A percentile compares a stretch with the other conserved stretches of the same genome.
These are phyloP conservation scores for Euclidium syriacum DNA, from an alignment of 345 rosid genomes.

Conservation along the genomic window DNA sequence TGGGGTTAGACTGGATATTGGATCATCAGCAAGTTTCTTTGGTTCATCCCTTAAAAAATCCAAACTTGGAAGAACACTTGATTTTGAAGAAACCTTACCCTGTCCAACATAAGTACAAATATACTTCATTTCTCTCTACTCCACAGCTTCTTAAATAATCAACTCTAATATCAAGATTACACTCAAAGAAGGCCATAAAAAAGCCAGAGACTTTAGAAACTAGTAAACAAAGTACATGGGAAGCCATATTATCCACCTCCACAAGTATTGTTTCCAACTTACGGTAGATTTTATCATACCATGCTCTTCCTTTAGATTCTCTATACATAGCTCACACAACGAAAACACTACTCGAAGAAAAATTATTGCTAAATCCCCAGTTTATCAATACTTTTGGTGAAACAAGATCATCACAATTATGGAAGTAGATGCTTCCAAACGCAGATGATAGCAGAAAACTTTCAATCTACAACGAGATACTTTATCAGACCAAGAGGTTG, in stretches of 20 bases:
- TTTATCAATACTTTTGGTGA: neutral
- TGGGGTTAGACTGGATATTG: neutral
- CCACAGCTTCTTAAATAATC: neutral
- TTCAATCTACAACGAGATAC: neutral
- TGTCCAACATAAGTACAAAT: slow-evolving; percentile 20
- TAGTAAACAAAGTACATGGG: slow-evolving; percentile 27
- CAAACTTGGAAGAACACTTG: slow-evolving; percentile 16
- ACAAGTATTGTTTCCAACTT: slow-evolving; percentile 59
- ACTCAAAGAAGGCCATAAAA: no score
- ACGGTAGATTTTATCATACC: slow-evolving; percentile 63
- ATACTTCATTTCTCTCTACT: neutral
- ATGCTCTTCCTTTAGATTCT: slow-evolving; percentile 44
- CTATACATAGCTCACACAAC: slow-evolving; percentile 40
- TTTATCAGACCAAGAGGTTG: neutral
- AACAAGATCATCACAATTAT: neutral
- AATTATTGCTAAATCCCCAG: neutral
- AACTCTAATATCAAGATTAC: neutral
- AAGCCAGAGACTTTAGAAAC: neutral
- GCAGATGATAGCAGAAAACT: neutral
- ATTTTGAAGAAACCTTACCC: slow-evolving; percentile 26
- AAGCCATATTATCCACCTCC: slow-evolving; percentile 56
- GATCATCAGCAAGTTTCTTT: slow-evolving; percentile 1
- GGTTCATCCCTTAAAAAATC: slow-evolving; percentile 15
- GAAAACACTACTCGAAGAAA: slow-evolving; percentile 1
- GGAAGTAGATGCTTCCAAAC: neutral